phyloP scores from a whole-genome alignment of 163 green algal species.

The Picocystis sp. region DNA sequence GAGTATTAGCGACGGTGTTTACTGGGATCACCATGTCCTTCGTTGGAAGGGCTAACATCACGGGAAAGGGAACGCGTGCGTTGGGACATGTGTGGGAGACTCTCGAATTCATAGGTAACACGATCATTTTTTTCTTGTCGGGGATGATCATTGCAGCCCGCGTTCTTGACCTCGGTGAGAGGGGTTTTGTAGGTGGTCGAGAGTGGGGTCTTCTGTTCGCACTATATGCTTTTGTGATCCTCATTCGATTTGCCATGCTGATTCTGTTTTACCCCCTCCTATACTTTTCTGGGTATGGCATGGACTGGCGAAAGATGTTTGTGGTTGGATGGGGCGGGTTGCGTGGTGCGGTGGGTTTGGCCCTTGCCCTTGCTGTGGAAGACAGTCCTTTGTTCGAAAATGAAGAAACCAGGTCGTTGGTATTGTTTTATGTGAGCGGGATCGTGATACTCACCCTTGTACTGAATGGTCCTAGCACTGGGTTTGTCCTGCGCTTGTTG shows the following conservation, averaged over 20 bases:
- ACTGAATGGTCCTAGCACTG: neutral
- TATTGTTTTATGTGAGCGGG: neutral
- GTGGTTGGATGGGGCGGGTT: neutral
- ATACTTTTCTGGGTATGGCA: neutral
- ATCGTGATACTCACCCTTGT: neutral
- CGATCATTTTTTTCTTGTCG: neutral
- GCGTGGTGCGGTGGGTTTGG: neutral
- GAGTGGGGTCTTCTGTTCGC: neutral
- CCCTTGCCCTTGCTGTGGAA: neutral
- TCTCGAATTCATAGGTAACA: neutral
- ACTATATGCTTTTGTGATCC: neutral
- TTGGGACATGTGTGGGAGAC: neutral
- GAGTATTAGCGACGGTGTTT: neutral
- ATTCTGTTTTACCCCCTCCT: neutral
- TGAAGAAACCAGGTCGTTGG: neutral
- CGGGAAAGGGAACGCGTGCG: neutral
- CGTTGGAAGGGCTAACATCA: neutral
- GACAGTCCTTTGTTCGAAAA: neutral
- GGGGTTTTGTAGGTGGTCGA: neutral
- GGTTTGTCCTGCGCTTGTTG: neutral
- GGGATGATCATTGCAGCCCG: conserved; percentile 1
- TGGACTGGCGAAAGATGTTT: neutral
- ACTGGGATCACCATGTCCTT: neutral
- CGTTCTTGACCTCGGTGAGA: neutral
- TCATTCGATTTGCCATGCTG: neutral